These are phyloP conservation scores for Trichoderma sp. DNA, from an alignment of 2,329 filamentous ascomycete species.

Conservation along the genomic window DNA sequence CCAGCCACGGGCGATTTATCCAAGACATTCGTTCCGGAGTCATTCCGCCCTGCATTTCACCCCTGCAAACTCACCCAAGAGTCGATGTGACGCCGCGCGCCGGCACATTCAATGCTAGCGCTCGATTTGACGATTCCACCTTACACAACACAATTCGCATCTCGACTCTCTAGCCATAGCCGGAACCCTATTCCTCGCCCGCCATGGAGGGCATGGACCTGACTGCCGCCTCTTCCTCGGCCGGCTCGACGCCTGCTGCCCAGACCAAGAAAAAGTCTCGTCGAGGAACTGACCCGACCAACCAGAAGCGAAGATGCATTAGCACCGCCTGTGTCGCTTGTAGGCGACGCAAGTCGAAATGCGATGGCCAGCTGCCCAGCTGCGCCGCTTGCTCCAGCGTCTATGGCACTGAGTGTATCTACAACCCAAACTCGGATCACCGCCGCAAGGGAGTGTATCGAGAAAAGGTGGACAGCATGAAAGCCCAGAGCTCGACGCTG, in stretches of 20 bases:
- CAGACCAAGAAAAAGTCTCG: slow-evolving; percentile 49
- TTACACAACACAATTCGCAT: background rate
- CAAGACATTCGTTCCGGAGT: background rate
- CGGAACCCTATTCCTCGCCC: background rate
- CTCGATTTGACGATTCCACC: background rate
- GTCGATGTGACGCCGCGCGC: slow-evolving; percentile 13
- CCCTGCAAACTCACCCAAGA: background rate
- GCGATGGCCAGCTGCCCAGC: slow-evolving; percentile 85
- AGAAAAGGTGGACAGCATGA: slow-evolving; percentile 84
- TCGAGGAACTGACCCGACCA: slow-evolving; percentile 46
- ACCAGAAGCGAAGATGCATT: slow-evolving; percentile 71
- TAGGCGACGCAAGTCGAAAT: slow-evolving; percentile 78
- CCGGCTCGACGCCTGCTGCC: slow-evolving; percentile 4
- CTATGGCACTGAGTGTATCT: slow-evolving; percentile 86
- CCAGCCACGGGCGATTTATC: background rate
- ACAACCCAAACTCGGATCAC: slow-evolving; percentile 95
- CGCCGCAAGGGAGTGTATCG: slow-evolving; percentile 95
- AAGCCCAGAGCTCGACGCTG: slow-evolving; percentile 81
- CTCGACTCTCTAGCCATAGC: background rate
- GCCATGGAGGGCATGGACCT: slow-evolving; percentile 4
- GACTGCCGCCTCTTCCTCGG: background rate
- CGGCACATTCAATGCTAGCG: background rate
- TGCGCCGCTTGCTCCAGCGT: slow-evolving; percentile 96
- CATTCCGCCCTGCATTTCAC: background rate
- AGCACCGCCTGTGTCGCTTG: slow-evolving; percentile 84